Base-by-base conservation (phyloP, 2,329 filamentous ascomycete species). In the Phaeophleospora eucalypticola region DNA sequence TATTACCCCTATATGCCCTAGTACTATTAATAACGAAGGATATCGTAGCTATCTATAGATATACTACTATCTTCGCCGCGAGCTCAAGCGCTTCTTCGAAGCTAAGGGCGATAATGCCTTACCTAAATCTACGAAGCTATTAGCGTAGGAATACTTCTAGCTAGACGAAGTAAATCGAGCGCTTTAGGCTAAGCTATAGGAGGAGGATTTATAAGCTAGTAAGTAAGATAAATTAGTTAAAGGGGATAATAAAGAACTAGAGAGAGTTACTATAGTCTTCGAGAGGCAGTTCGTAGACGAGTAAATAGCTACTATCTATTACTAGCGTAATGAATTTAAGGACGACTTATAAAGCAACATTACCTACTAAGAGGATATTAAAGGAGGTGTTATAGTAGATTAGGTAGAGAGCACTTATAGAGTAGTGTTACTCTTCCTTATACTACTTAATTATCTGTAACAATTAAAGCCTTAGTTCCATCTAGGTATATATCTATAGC, bases 71-170 rank as follows among this genome's bases (percentile, higher is more conserved):
- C 36, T 38, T 19, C 17, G 17, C n/a, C 36, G 36, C 17, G 17
- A 9, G 7, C 36, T 38, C 4, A 17, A 38, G 12, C 4, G 12
- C 7, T 20, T 38, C 8, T 19, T 38, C n/a, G n/a, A n/a, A n/a
- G n/a, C n/a, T 19, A 19, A 38, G 6, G 17, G 10, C 19, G 19
- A 17, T 38, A 38, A 12, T 38, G 19, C 17, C 19, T 12, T 29
- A 29, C 24, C 24, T 29, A 29, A 29, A 29, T 6, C 24, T 29
- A 29, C 24, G 24, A 36, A 49, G 42, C 39, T 38, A 32, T 7
- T 29, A 29, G 24, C 24, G 24, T 29, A 29, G 24, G 24, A 29
- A 12, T 29, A 29, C 24, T 29, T 29, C 24, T 29, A 29, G 6
- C 24, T 29, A 29, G 24, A 29, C 24, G 24, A 29, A 12, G 12